Evolutionary conservation across 2,329 filamentous ascomycete genomes (phyloP), one percentile per base, ranked within the genome.

Genomic region (Catunica adiposa): DNA sequence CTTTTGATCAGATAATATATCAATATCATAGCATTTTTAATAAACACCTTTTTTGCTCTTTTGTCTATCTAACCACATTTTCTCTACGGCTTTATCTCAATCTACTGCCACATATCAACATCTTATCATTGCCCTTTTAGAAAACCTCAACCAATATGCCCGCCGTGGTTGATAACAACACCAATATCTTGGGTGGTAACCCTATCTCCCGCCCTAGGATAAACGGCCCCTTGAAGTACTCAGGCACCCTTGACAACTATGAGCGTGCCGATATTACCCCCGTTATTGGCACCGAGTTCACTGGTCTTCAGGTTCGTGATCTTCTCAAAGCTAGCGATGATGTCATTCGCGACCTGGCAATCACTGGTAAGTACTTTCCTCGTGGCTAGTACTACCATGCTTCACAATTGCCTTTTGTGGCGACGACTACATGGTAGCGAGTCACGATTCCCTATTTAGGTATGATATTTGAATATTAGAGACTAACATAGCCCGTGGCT

Each of bases 321-420:
- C 56, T 63, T 6, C 68, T 82, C n/a, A 69, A 76, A 11, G 73
- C 74, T 57, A 65, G 73, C 0, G 78, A 83, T 47, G 72, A 75
- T 29, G 64, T 79, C 2, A 66, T 83, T 20, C 72, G 74, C 1
- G 80, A 83, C 60, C 68, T 84, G 0, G 80, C 77, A 15, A 77
- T 82, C 54, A 80, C 76, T 0, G 74, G 77, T 79, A 66, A 56
- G 66, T 60, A 5, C n/a, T 15, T 15, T 14, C 8, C 7, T 6
- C 55, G 53, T 17, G 23, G 6, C 2, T 44, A 25, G 5, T 34
- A 34, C 5, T 5, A 34, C 5, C 11, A 34, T 34, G 29, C n/a
- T n/a, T n/a, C n/a, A n/a, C n/a, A n/a, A n/a, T n/a, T n/a, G n/a
- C n/a, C 29, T 34, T 34, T 34, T 34, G 5, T 34, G 29, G 11